These are phyloP conservation scores for Pterocarpus santalinus DNA, from an alignment of 306 rosid species.

Conservation along the genomic window DNA sequence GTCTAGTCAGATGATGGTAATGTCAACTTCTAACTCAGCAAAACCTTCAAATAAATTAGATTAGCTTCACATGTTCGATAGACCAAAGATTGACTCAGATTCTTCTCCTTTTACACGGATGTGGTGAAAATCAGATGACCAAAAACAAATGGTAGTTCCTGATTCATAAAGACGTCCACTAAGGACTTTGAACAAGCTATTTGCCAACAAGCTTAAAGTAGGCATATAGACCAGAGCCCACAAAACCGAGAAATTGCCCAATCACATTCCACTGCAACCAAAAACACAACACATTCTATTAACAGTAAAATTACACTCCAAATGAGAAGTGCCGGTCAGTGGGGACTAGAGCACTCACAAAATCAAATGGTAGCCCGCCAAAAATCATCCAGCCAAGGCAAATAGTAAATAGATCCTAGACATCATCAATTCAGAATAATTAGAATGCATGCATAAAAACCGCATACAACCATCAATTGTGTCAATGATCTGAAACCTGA, in stretches of 20 bases:
- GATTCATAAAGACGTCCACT: slow-evolving; percentile 34
- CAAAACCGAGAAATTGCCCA: slow-evolving; percentile 85
- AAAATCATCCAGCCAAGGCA: slow-evolving; percentile 93
- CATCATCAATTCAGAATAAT: slow-evolving; percentile 27
- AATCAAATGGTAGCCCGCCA: slow-evolving; percentile 87
- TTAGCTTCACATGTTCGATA: slow-evolving; percentile 34
- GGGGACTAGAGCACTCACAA: slow-evolving; percentile 50
- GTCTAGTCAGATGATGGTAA: slow-evolving; percentile 1
- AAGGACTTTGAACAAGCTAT: slow-evolving; percentile 43
- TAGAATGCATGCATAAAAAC: slow-evolving; percentile 25
- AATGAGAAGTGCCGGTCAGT: not conserved
- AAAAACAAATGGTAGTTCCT: slow-evolving; percentile 39
- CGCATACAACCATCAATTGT: not conserved
- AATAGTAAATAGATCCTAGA: slow-evolving; percentile 87
- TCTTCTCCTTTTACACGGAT: slow-evolving; percentile 30
- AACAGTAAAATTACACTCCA: not conserved
- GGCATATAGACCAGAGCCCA: slow-evolving; percentile 89
- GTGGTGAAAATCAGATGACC: slow-evolving; percentile 11
- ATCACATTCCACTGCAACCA: slow-evolving; percentile 76
- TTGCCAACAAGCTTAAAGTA: slow-evolving; percentile 86
- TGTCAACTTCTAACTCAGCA: slow-evolving; percentile 19
- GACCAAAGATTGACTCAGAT: slow-evolving; percentile 35
- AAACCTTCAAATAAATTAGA: slow-evolving; percentile 43
- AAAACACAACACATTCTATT: slow-evolving; percentile 26
- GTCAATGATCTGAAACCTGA: slow-evolving; percentile 1